These are phyloP conservation scores for Cladorrhinum sp. DNA, from an alignment of 2,329 filamentous ascomycete genomes.

Conservation along the genomic window DNA sequence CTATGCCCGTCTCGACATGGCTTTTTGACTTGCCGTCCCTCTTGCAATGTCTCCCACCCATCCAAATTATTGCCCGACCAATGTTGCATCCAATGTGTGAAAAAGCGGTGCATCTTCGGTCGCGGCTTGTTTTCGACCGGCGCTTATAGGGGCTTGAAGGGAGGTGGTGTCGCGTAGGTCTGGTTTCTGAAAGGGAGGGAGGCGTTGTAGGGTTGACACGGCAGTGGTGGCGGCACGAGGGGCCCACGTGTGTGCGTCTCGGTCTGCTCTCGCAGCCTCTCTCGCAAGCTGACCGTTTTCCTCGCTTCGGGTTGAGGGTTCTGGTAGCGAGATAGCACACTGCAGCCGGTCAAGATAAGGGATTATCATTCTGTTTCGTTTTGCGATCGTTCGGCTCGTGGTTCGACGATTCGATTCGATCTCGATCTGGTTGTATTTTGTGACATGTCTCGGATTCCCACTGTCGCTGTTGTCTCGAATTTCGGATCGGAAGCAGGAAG, in stretches of 20 bases:
- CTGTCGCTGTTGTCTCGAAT: background rate
- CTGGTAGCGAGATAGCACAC: conserved; percentile 1
- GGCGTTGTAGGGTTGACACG: too few species aligned
- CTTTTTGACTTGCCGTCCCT: too few species aligned
- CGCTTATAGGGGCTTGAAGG: too few species aligned
- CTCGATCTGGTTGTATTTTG: background rate
- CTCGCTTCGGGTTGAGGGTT: background rate
- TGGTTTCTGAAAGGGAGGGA: too few species aligned
- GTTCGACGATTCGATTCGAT: background rate
- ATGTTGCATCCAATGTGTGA: too few species aligned
- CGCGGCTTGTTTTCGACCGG: background rate
- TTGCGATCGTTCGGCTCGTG: background rate
- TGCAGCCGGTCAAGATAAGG: background rate
- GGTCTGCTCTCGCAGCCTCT: background rate
- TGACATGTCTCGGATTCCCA: background rate
- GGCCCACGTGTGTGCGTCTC: conserved; percentile 5
- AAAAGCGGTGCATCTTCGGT: too few species aligned
- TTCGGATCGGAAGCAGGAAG: background rate
- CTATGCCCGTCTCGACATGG: too few species aligned
- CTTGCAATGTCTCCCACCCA: too few species aligned
- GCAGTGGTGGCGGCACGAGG: background rate
- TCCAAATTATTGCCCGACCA: too few species aligned
- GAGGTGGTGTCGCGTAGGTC: too few species aligned
- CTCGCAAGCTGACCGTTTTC: background rate
- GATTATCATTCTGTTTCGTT: background rate